Base-by-base conservation (phyloP, 495 filamentous ascomycete genomes). In the Penicillium malachiteum region DNA sequence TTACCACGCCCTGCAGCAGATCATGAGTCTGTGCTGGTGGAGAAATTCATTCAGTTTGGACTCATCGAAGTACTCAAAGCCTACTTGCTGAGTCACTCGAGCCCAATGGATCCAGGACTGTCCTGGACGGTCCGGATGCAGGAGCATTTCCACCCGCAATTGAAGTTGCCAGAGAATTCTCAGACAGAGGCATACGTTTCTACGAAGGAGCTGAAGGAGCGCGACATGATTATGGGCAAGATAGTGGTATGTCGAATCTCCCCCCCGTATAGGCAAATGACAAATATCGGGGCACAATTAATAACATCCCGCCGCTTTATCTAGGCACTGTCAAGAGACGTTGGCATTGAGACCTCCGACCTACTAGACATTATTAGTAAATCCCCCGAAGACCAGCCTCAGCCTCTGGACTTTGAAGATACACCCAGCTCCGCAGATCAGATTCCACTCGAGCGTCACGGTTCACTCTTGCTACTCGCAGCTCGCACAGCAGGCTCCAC, bases 11-110 rank as follows among this genome's bases (percentile, higher is more conserved):
- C 69, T 2, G 67, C 72, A 17, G 64, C 71, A 14, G 73, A 80
- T 40, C 86, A 91, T 52, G 79, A 81, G 33, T 70, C 71, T 0
- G 72, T 74, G 10, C 72, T 95, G 52, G 84, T 88, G 62, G 71
- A 72, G 38, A 87, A 82, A 52, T 79, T 96, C 31, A 71, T 97
- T 52, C 89, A 96, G 59, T 89, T 91, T 44, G 96, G 96, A 61
- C 72, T 94, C 21, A 87, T 92, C 0, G 92, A 94, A 65, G 70
- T 96, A 13, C 65, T 96, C 14, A 94, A 96, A 66, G 82, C 85
- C 7, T 97, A 93, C 59, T 74, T 92, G 16, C 66, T 83, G 55
- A 80, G 72, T 32, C 70, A 83, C 13, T 66, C 69, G 3, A 81
- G 77, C 64, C 82, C 67, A 55, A 84, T 82, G 70, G 84, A 75